Evolutionary conservation across 129 eudicot genomes (phyloP).

Genomic region (Pseudognaphalium luteoalbum): DNA sequence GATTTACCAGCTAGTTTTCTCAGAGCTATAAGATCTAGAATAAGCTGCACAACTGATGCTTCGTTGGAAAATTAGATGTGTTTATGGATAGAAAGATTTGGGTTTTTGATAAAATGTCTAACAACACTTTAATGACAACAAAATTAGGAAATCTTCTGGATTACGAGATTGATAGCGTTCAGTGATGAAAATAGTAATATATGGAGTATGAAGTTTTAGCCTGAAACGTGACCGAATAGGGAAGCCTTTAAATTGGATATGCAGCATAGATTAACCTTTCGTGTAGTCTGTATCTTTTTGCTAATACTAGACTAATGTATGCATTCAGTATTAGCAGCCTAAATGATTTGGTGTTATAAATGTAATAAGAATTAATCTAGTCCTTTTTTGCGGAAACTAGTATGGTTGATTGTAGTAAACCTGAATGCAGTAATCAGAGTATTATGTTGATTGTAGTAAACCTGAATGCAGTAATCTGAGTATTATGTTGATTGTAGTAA

Average conservation of each 20-base stretch:
- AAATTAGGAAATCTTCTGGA: neutral
- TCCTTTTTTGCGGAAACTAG: conserved; percentile 6
- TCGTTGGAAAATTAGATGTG: neutral
- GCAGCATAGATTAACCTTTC: neutral
- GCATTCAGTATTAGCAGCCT: neutral
- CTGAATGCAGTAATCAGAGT: conserved; percentile 1
- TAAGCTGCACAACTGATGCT: neutral
- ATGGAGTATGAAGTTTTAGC: neutral
- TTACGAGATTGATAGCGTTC: neutral
- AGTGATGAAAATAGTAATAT: neutral
- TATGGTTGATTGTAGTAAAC: neutral
- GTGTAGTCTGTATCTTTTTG: neutral
- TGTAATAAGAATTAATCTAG: neutral
- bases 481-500: neutral
- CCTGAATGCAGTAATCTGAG: conserved; percentile 1
- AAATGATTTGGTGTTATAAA: neutral
- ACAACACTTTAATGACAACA: neutral
- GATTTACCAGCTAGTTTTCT: neutral
- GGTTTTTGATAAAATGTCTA: conserved; percentile 11
- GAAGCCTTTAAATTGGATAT: neutral
- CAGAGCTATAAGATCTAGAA: neutral
- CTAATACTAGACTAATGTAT: neutral
- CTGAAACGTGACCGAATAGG: conserved; percentile 4
- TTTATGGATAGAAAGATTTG: neutral
- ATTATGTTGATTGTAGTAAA: neutral